These are phyloP conservation scores for Alternaria sp. DNA, from an alignment of 2,329 filamentous ascomycete species.

Conservation along the genomic window DNA sequence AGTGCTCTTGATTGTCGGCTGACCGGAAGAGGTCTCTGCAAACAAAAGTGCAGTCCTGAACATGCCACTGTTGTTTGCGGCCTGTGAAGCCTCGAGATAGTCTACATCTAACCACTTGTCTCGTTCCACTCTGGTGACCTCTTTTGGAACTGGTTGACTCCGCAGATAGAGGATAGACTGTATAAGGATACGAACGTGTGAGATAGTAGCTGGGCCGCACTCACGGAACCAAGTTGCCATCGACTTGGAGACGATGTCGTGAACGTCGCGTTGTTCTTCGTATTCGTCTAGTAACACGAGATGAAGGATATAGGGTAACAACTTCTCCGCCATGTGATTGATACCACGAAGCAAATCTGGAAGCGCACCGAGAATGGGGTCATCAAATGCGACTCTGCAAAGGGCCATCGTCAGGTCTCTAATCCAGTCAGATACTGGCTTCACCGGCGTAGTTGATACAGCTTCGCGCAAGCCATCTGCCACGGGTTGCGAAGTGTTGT, in stretches of 20 bases:
- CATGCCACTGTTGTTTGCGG: slow-evolving; percentile 82
- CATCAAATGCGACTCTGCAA: slow-evolving; percentile 59
- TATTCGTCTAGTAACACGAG: slow-evolving; percentile 76
- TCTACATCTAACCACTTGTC: slow-evolving; percentile 88
- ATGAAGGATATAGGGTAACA: slow-evolving; percentile 87
- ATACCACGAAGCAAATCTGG: slow-evolving; percentile 72
- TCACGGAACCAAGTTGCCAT: slow-evolving; percentile 70
- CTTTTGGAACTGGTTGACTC: slow-evolving; percentile 77
- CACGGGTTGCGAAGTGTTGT: not conserved
- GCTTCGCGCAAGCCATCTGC: slow-evolving; percentile 28
- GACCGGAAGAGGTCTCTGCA: slow-evolving; percentile 74
- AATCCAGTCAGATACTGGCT: slow-evolving; percentile 63
- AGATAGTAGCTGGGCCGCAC: slow-evolving; percentile 58
- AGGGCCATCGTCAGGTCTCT: slow-evolving; percentile 69
- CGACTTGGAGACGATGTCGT: slow-evolving; percentile 68
- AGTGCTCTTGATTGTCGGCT: slow-evolving; percentile 54
- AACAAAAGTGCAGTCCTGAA: slow-evolving; percentile 87
- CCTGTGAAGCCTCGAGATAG: slow-evolving; percentile 72
- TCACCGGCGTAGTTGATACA: slow-evolving; percentile 26
- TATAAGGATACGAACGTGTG: slow-evolving; percentile 77
- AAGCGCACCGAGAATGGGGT: slow-evolving; percentile 75
- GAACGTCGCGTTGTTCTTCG: slow-evolving; percentile 68
- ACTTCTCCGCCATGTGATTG: slow-evolving; percentile 73
- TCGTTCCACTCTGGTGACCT: slow-evolving; percentile 81
- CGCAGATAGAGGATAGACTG: slow-evolving; percentile 88